Conservation (phyloP, 257 asterid species). For the Nicotiana sylvestris region DNA sequence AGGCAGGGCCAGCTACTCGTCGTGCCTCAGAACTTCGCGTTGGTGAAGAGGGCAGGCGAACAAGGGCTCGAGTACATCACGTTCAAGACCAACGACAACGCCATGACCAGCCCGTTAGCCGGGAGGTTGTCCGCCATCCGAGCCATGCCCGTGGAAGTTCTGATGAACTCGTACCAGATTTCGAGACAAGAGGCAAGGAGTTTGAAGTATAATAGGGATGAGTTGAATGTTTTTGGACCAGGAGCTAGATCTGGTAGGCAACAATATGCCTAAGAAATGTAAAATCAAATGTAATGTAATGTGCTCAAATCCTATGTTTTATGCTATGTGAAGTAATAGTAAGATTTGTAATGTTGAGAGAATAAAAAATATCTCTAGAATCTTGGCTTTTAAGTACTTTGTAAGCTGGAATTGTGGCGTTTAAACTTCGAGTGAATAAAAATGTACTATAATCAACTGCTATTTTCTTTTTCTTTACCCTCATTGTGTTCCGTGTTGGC, state of each 20-base stretch:
- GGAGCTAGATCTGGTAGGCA: no score
- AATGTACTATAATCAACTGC: no score
- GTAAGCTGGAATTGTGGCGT: neutral
- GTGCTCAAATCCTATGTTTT: neutral
- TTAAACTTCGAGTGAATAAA: no score
- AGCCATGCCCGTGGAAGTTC: conserved; percentile 53
- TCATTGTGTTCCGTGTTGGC: no score
- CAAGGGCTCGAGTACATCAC: conserved; percentile 61
- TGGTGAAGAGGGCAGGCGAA: conserved; percentile 36
- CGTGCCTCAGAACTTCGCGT: conserved; percentile 53
- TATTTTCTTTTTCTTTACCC: no score
- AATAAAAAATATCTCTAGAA: neutral
- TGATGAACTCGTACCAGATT: conserved; percentile 34
- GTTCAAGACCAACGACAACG: conserved; percentile 55
- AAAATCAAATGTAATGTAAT: neutral
- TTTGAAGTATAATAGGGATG: conserved; percentile 48
- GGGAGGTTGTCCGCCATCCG: conserved; percentile 46
- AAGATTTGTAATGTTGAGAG: neutral
- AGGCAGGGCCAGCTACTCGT: conserved; percentile 44
- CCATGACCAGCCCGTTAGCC: conserved; percentile 33
- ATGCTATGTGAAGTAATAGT: neutral
- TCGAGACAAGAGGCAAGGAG: conserved; percentile 38
- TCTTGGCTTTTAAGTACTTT: no score
- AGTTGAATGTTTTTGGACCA: conserved; percentile 19
- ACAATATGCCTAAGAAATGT: neutral